These are phyloP conservation scores for Solanum lycopersicoides DNA, from an alignment of 257 asterid genomes.

Conservation along the genomic window DNA sequence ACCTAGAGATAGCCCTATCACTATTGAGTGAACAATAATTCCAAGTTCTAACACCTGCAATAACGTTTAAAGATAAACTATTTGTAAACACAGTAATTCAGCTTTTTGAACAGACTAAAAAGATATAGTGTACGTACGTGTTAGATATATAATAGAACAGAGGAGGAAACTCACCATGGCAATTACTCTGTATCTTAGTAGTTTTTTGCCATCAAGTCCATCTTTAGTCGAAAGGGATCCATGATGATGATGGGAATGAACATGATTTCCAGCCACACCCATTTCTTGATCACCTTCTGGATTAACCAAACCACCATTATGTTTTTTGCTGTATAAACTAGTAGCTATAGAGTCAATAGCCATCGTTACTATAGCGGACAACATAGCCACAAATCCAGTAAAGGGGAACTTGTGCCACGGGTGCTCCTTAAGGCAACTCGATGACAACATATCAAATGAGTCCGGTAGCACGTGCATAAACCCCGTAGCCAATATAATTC, in stretches of 20 bases:
- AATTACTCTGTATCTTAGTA: slow-evolving; percentile 10
- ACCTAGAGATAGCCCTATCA: slow-evolving; percentile 32
- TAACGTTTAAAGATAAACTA: too few species aligned
- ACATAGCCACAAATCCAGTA: slow-evolving; percentile 27
- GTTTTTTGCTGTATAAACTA: slow-evolving; percentile 5
- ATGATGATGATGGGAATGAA: slow-evolving; percentile 13
- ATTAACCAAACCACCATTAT: background rate
- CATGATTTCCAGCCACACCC: background rate
- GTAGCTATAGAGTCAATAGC: slow-evolving; percentile 20
- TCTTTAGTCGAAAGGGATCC: background rate
- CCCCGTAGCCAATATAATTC: slow-evolving; percentile 22
- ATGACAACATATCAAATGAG: slow-evolving; percentile 10
- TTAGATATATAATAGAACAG: background rate
- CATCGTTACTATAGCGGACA: slow-evolving; percentile 20
- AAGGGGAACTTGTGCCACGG: slow-evolving; percentile 29
- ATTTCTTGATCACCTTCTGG: slow-evolving; percentile 6
- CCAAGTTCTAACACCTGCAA: slow-evolving; percentile 37
- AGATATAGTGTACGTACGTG: background rate
- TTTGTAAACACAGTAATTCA: too few species aligned
- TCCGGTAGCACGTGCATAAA: slow-evolving; percentile 26
- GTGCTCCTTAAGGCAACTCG: slow-evolving; percentile 10
- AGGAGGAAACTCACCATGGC: slow-evolving; percentile 15
- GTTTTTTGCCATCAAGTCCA: slow-evolving; percentile 5
- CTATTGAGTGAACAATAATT: slow-evolving; percentile 30
- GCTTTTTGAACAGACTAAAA: background rate